These are phyloP conservation scores for Aspergillus udagawae DNA, from an alignment of 2,329 filamentous ascomycete species.

Conservation along the genomic window DNA sequence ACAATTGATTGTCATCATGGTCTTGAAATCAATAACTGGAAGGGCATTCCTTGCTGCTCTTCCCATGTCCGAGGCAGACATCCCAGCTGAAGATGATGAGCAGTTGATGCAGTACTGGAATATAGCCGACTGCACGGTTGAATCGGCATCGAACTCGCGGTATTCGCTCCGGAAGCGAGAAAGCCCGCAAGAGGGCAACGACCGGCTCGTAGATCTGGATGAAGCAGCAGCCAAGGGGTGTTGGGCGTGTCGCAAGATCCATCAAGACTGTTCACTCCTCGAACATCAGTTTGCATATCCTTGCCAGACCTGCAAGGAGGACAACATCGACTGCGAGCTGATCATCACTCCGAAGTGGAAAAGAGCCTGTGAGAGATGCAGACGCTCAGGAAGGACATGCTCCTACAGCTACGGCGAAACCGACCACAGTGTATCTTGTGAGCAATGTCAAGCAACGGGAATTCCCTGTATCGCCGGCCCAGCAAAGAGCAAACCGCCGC, in stretches of 20 bases:
- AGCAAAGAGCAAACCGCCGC: slow-evolving; percentile 6
- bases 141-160: background rate
- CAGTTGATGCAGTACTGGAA: background rate
- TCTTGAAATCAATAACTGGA: background rate
- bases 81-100: background rate
- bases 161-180: background rate
- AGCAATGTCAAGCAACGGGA: slow-evolving; percentile 23
- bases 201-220: slow-evolving; percentile 11
- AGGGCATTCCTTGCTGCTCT: slow-evolving; percentile 2
- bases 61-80: background rate
- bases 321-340: slow-evolving; percentile 33
- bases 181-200: background rate
- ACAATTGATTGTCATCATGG: background rate
- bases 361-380: slow-evolving; percentile 32
- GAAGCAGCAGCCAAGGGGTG: slow-evolving; percentile 34
- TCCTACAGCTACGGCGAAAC: slow-evolving; percentile 29
- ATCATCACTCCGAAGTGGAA: slow-evolving; percentile 30
- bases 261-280: slow-evolving; percentile 33
- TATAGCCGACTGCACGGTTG: background rate
- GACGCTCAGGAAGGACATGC: slow-evolving; percentile 21
- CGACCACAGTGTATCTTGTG: slow-evolving; percentile 26
- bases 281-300: slow-evolving; percentile 32
- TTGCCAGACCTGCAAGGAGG: slow-evolving; percentile 30
- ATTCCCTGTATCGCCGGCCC: slow-evolving; percentile 38
- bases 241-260: slow-evolving; percentile 22